A percentile compares a stretch with the other conserved stretches of the same genome.
Conservation (phyloP, 2,329 filamentous ascomycete genomes). For the Venturia oleaginea region DNA sequence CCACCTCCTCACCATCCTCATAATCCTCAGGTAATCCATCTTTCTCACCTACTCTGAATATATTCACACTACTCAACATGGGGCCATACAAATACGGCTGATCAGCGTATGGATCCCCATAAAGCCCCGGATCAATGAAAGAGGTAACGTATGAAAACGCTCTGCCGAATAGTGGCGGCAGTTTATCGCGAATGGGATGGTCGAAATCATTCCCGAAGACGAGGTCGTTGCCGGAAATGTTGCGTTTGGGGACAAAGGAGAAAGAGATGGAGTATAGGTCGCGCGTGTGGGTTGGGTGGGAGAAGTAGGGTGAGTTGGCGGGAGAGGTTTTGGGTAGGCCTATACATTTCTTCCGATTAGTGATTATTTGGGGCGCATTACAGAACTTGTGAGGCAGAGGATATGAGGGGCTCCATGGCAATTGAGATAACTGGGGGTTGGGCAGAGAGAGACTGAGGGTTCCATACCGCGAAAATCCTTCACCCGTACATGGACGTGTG, state of each 20-base stretch:
- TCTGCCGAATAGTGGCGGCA: constrained; percentile 79
- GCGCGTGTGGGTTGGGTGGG: constrained; percentile 27
- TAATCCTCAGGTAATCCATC: constrained; percentile 14
- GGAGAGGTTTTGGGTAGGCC: constrained; percentile 68
- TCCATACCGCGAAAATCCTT: constrained; percentile 45
- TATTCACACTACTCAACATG: constrained; percentile 70
- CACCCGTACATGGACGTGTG: constrained; percentile 66
- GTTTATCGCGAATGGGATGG: constrained; percentile 71
- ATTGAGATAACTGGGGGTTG: too few relatives aligned
- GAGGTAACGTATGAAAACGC: constrained; percentile 80
- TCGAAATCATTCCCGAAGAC: constrained; percentile 97
- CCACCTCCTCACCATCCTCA: constrained; percentile 23
- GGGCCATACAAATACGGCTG: constrained; percentile 79
- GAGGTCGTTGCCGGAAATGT: constrained; percentile 60
- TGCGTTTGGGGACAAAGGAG: constrained; percentile 61
- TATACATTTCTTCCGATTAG: constrained; percentile 19
- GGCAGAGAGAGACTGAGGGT: neutral
- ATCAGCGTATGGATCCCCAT: constrained; percentile 84
- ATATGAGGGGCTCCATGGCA: neutral
- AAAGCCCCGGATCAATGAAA: constrained; percentile 83
- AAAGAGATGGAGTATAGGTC: constrained; percentile 85
- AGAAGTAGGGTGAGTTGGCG: constrained; percentile 31
- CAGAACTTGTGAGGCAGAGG: neutral
- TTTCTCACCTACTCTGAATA: constrained; percentile 55
- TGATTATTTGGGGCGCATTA: neutral